These are phyloP conservation scores for Colletotrichum endophyticum DNA, from an alignment of 2,329 filamentous ascomycete genomes.

Conservation along the genomic window DNA sequence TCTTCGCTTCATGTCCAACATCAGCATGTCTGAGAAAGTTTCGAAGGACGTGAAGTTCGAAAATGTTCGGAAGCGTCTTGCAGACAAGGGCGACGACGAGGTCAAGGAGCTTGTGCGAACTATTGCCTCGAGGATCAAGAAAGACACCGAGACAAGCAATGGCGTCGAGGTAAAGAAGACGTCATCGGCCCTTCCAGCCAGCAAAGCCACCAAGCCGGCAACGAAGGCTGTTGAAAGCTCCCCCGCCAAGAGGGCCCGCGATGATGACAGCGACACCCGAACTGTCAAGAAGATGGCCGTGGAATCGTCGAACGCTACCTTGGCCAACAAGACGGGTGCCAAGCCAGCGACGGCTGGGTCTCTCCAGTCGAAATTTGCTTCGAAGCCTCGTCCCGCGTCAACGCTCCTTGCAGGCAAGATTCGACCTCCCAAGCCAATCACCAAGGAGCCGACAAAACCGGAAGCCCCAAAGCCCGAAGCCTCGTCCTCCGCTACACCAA, in stretches of 20 bases:
- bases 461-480: slow-evolving; percentile 23
- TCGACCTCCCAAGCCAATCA: slow-evolving; percentile 41
- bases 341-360: slow-evolving; percentile 31
- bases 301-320: slow-evolving; percentile 39
- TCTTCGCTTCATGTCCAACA: slow-evolving; percentile 65
- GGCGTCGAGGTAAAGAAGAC: slow-evolving; percentile 27
- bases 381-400: slow-evolving; percentile 30
- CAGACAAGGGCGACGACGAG: slow-evolving; percentile 68
- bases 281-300: slow-evolving; percentile 47
- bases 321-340: slow-evolving; percentile 44
- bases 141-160: slow-evolving; percentile 32
- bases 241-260: slow-evolving; percentile 40
- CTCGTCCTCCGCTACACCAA: slow-evolving; percentile 1
- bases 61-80: slow-evolving; percentile 66
- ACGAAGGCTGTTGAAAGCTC: slow-evolving; percentile 33
- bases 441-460: slow-evolving; percentile 24
- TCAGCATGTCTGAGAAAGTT: slow-evolving; percentile 66
- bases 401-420: slow-evolving; percentile 54
- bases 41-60: slow-evolving; percentile 70
- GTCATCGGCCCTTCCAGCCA: slow-evolving; percentile 5
- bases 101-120: slow-evolving; percentile 65
- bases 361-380: slow-evolving; percentile 28
- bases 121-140: slow-evolving; percentile 55
- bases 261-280: slow-evolving; percentile 44
- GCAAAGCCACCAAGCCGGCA: slow-evolving; percentile 31